Evolutionary conservation across 1,284 basidiomycete genomes (phyloP).

Genomic region (Rhodofomes roseus): DNA sequence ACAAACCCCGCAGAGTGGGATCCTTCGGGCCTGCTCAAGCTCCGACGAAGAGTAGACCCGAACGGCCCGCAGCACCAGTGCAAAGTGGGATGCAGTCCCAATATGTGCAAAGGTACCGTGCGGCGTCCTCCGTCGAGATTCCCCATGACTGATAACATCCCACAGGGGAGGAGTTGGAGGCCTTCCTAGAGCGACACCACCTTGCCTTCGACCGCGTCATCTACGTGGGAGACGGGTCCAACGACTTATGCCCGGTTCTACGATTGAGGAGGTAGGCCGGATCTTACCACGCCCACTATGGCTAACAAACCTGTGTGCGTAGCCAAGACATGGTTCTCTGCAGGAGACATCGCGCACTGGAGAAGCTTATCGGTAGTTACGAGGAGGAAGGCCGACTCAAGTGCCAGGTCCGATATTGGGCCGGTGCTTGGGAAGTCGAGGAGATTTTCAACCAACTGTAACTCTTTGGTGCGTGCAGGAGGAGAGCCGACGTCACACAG

Average conservation of each 20-base stretch:
- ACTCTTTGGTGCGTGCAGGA: not conserved
- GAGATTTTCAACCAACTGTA: slow-evolving; percentile 60
- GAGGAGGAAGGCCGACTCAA: slow-evolving; percentile 58
- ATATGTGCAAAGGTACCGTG: slow-evolving; percentile 93
- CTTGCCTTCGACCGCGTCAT: slow-evolving; percentile 76
- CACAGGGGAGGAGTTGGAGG: slow-evolving; percentile 84
- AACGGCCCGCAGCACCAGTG: slow-evolving; percentile 81
- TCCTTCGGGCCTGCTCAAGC: slow-evolving; percentile 67
- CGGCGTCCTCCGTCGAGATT: not conserved
- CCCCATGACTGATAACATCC: not conserved
- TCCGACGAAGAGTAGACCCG: slow-evolving; percentile 76
- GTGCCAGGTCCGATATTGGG: slow-evolving; percentile 79
- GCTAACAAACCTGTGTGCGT: slow-evolving; percentile 1
- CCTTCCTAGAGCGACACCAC: slow-evolving; percentile 72
- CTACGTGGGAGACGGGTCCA: slow-evolving; percentile 93
- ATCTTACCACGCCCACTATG: slow-evolving; percentile 3
- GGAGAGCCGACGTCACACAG: not conserved
- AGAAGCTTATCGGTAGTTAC: slow-evolving; percentile 75
- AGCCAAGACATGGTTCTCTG: slow-evolving; percentile 81
- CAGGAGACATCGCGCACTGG: slow-evolving; percentile 71
- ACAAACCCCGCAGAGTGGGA: slow-evolving; percentile 93
- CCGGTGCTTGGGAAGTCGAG: slow-evolving; percentile 92
- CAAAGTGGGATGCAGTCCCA: slow-evolving; percentile 86
- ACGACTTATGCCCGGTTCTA: slow-evolving; percentile 93
- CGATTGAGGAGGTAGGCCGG: slow-evolving; percentile 66